Conservation (phyloP, 1,139 yeast species). For the Geotrichum cucujoidarum region DNA sequence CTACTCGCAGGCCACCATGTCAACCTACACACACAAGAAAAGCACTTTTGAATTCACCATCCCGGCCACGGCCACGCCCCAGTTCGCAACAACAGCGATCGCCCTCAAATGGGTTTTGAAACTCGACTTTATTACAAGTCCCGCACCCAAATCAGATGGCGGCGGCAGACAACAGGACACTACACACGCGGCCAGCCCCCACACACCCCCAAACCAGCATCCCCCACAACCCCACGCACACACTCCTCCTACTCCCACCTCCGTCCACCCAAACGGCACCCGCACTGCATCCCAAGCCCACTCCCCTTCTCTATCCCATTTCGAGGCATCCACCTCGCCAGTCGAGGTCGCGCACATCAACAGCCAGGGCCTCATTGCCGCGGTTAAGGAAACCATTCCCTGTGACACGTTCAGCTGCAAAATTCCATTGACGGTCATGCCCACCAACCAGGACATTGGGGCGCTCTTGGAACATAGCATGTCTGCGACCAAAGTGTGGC, state of each 20-base stretch:
- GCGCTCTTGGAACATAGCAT: slow-evolving; percentile 28
- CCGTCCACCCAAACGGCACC: not conserved
- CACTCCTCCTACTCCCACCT: not conserved
- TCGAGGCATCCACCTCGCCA: slow-evolving; percentile 14
- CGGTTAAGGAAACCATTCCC: slow-evolving; percentile 29
- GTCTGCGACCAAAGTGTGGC: slow-evolving; percentile 16
- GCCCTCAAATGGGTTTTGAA: slow-evolving; percentile 36
- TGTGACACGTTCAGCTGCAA: slow-evolving; percentile 35
- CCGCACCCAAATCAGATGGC: slow-evolving; percentile 19
- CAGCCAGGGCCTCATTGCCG: slow-evolving; percentile 24
- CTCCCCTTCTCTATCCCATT: not conserved
- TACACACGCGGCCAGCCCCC: no score
- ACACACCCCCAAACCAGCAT: not conserved
- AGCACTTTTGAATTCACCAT: slow-evolving; percentile 33
- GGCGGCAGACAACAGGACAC: no score
- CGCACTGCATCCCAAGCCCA: not conserved
- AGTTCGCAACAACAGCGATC: slow-evolving; percentile 34
- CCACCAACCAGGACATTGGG: slow-evolving; percentile 34
- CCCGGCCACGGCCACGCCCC: slow-evolving; percentile 38
- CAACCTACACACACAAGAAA: slow-evolving; percentile 26
- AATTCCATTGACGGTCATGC: slow-evolving; percentile 33
- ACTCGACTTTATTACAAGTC: slow-evolving; percentile 35
- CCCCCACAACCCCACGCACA: not conserved
- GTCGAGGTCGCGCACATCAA: slow-evolving; percentile 18
- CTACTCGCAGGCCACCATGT: slow-evolving; percentile 24